Base-by-base conservation (phyloP, 1,139 yeast species). In the Blastobotrys capitulatus region DNA sequence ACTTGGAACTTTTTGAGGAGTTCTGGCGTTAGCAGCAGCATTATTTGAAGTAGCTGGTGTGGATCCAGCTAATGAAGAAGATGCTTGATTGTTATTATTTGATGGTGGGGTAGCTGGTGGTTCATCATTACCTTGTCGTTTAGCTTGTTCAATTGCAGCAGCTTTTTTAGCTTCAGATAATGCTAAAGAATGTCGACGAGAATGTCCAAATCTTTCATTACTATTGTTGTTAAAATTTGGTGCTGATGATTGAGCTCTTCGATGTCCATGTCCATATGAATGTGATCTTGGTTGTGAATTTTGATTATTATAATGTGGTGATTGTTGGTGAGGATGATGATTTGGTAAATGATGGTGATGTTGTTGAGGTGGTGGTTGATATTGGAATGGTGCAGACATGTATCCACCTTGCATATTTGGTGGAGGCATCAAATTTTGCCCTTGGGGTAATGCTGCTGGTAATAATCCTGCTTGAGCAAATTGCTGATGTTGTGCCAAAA, bases 81-180 rank as follows among this genome's bases (percentile, higher is more conserved):
- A 43, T 31, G 58, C 42, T 2, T 59, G n/a, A n/a, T n/a, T n/a
- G n/a, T n/a, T n/a, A n/a, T n/a, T n/a, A n/a, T n/a, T n/a, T 19
- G 38, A 13, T 5, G 38, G 18, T 8, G 38, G 22, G 7, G 38
- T 18, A 35, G 38, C 20, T 35, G 39, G 42, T 40, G 19, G 36
- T 38, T 20, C 37, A 34, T 25, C 25, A 39, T 42, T 5, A 9
- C 59, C 57, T 37, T 65, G 79, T 74, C 71, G 64, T 47, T 64
- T 61, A 2, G 84, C 82, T 67, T 88, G 96, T 46, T 89, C 90
- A 60, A 80, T 81, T 8, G 96, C 96, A 15, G 98, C 98, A 4
- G 97, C 97, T 59, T 85, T 83, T 60, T 87, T 90, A n/a, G 98
- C 98, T 67, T 92, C 98, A 52, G 84, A 84, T 52, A 92, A 74